These are phyloP conservation scores for Elsinoe australis DNA, from an alignment of 2,329 filamentous ascomycete genomes.

Conservation along the genomic window DNA sequence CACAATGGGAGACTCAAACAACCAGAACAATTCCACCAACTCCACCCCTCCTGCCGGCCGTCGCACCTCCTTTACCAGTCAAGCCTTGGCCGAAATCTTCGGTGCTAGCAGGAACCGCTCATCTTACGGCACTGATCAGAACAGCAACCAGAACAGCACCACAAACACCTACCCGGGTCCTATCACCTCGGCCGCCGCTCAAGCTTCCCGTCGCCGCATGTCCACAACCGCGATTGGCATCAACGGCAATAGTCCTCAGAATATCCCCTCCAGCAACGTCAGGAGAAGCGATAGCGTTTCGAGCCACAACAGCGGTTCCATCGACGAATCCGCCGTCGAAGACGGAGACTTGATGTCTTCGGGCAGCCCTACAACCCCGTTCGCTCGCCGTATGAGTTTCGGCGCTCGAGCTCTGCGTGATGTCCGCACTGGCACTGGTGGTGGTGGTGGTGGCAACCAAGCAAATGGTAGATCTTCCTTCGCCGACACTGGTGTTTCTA, in stretches of 20 bases:
- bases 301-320: slow-evolving; percentile 35
- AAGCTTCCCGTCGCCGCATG: slow-evolving; percentile 43
- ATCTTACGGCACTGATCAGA: slow-evolving; percentile 20
- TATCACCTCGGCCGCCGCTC: slow-evolving; percentile 42
- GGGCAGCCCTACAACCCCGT: slow-evolving; percentile 62
- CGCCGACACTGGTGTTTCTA: slow-evolving; percentile 17
- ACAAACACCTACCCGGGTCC: slow-evolving; percentile 31
- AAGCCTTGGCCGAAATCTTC: slow-evolving; percentile 44
- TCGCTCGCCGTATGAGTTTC: slow-evolving; percentile 80
- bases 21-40: slow-evolving; percentile 34
- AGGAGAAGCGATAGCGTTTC: slow-evolving; percentile 39
- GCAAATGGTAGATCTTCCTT: slow-evolving; percentile 54
- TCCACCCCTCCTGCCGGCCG: slow-evolving; percentile 33
- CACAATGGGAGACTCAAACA: slow-evolving; percentile 28
- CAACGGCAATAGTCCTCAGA: slow-evolving; percentile 37
- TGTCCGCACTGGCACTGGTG: slow-evolving; percentile 50
- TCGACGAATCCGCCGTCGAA: slow-evolving; percentile 44
- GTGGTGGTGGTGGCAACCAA: slow-evolving; percentile 49
- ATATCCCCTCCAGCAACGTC: slow-evolving; percentile 37
- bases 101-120: slow-evolving; percentile 32
- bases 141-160: slow-evolving; percentile 26
- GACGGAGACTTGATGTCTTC: slow-evolving; percentile 53
- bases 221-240: slow-evolving; percentile 45
- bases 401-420: slow-evolving; percentile 71
- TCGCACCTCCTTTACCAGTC: slow-evolving; percentile 42